A percentile compares a stretch with the other conserved stretches of the same genome.
Evolutionary conservation across 2,329 filamentous ascomycete genomes (phyloP).

Genomic region (Penicillium palitans): DNA sequence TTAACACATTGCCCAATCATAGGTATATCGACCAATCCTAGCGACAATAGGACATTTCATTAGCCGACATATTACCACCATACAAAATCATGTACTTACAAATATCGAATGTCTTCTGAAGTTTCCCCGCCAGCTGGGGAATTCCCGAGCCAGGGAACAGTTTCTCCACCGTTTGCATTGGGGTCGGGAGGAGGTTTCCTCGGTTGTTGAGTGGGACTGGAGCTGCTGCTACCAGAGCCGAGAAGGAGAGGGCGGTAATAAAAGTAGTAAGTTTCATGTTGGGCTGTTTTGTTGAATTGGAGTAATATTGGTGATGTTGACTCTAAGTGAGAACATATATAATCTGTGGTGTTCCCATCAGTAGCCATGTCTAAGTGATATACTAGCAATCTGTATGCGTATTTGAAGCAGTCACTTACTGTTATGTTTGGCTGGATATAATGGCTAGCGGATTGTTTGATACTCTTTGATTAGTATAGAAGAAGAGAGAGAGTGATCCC

Average conservation of each 20-base stretch:
- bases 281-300: background rate
- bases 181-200: slow-evolving; percentile 9
- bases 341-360: background rate
- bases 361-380: too few species aligned
- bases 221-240: slow-evolving; percentile 8
- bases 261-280: slow-evolving; percentile 22
- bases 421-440: background rate
- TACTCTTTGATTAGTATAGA: background rate
- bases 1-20: background rate
- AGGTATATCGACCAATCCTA: background rate
- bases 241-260: slow-evolving; percentile 12
- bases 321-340: background rate
- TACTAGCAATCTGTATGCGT: background rate
- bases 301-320: background rate
- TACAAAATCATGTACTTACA: slow-evolving; percentile 9
- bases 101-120: slow-evolving; percentile 13
- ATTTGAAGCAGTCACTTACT: background rate
- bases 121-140: slow-evolving; percentile 10
- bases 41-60: too few species aligned
- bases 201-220: slow-evolving; percentile 5
- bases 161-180: slow-evolving; percentile 15
- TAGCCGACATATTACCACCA: background rate
- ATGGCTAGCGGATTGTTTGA: background rate
- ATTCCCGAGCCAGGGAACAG: slow-evolving; percentile 21
- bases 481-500: background rate